Base-by-base conservation (phyloP, 208 protist genomes). In the Endotrypanum monterogeii region DNA sequence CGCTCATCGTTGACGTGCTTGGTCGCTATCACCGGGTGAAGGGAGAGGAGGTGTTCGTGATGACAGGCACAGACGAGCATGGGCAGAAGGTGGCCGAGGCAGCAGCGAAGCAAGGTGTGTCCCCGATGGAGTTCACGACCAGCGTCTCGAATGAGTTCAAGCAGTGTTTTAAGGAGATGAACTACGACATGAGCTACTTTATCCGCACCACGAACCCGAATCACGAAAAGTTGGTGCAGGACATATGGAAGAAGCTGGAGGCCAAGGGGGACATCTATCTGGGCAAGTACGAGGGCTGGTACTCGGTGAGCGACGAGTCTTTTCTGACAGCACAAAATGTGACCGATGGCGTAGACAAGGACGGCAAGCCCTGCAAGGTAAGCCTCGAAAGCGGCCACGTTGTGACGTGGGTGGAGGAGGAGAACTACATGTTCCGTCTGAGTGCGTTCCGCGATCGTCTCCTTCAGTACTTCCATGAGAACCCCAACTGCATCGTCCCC, bases 61-160 rank as follows among this genome's bases (percentile, higher is more conserved):
- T 96, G 74, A 99, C 98, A 9, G 99, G 99, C 50, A 99, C 98
- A 1, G 99, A 99, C 82, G 99, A 99, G 85, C 99, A 99, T 84
- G 99, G 99, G 20, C 90, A 96, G 65, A 99, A 99, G 89, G 90
- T 99, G 23, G 89, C 88, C 11, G 92, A 99, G 87, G 91, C 96
- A 8, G 98, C 98, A 1, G 67, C 80, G 44, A 79, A 87, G 61
- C 79, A 87, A 46, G 80, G 84, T 8, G 51, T 98, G 46, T 83
- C 84, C 14, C 92, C 97, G 44, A 83, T 97, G 66, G 88, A 95
- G 28, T 99, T 98, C 84, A 98, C 91, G 52, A 96, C 98, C 30
- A 57, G 82, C 20, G 88, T 98, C 44, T 89, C 96, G 9, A 70
- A 84, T 23, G 83, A 85, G 66, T 99, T 99, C 85, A 88, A 92